Conservation (phyloP, 306 rosid genomes). For the Vachellia pachyceras region DNA sequence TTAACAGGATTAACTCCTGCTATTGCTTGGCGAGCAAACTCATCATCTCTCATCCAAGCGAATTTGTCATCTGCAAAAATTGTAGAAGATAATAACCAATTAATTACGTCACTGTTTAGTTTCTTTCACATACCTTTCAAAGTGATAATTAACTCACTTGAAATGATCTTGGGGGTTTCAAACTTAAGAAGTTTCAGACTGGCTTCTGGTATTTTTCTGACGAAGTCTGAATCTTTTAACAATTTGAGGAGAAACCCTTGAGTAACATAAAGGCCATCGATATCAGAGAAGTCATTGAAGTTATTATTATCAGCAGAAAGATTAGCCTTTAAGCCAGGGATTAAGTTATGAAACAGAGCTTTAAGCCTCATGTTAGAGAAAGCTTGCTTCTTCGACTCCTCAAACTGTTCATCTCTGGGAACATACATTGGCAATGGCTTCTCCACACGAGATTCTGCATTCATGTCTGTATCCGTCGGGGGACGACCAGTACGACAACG, state of each 20-base stretch:
- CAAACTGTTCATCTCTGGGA: constrained; percentile 96
- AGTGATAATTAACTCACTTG: constrained; percentile 51
- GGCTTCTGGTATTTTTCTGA: constrained; percentile 63
- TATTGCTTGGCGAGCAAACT: constrained; percentile 87
- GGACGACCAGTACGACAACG: constrained; percentile 93
- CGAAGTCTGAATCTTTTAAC: constrained; percentile 68
- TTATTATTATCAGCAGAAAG: constrained; percentile 66
- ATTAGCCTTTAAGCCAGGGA: constrained; percentile 76
- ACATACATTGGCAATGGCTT: constrained; percentile 88
- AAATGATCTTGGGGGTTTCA: constrained; percentile 77
- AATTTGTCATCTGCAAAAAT: constrained; percentile 81
- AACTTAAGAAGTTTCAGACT: constrained; percentile 72
- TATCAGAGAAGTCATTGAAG: constrained; percentile 76
- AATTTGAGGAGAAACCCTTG: constrained; percentile 69
- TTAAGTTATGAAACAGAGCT: constrained; percentile 74
- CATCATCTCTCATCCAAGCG: constrained; percentile 94
- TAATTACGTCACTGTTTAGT: neutral
- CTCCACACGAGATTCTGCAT: constrained; percentile 83
- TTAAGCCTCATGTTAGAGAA: constrained; percentile 78
- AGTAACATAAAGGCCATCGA: constrained; percentile 79
- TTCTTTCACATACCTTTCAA: too few species aligned
- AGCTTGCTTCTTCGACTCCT: constrained; percentile 75
- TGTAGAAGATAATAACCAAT: neutral
- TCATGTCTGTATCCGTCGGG: constrained; percentile 66
- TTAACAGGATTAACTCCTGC: constrained; percentile 90